Conservation (phyloP, 148 eudicot species). For the Salicornia ramosissima region DNA sequence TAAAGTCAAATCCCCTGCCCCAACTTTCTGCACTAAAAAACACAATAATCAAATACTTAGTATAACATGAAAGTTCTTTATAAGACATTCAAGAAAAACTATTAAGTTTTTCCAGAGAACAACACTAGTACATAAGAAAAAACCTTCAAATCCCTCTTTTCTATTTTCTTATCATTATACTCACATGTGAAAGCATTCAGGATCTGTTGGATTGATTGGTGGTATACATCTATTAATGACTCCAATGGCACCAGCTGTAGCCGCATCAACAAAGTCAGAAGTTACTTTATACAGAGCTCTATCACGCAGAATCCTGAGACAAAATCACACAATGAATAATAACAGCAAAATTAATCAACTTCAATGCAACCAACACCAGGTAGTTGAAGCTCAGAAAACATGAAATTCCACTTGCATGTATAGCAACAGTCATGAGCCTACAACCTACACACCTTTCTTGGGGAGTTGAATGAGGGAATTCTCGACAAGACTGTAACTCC, state of each 20-base stretch:
- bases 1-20: too few relatives aligned
- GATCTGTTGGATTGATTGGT: constrained; percentile 98
- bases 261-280: constrained; percentile 98
- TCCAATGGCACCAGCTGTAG: constrained; percentile 91
- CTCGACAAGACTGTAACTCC: constrained; percentile 95
- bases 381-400: background rate
- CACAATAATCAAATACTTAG: too few relatives aligned
- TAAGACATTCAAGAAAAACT: too few relatives aligned
- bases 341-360: background rate
- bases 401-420: background rate
- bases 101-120: too few relatives aligned
- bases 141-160: background rate
- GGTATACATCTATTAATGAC: constrained; percentile 96
- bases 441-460: constrained; percentile 85
- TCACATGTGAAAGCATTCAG: constrained; percentile 99
- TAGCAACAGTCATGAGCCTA: constrained; percentile 7
- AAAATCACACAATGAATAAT: background rate
- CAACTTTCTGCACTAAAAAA: too few relatives aligned
- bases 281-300: constrained; percentile 91
- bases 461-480: constrained; percentile 81
- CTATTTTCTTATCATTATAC: constrained; percentile 24
- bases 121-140: background rate
- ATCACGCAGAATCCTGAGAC: constrained; percentile 64
- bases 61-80: too few relatives aligned
- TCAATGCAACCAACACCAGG: background rate